Evolutionary conservation across 805 yeast species (phyloP).

Genomic region (Ogataea sp.): DNA sequence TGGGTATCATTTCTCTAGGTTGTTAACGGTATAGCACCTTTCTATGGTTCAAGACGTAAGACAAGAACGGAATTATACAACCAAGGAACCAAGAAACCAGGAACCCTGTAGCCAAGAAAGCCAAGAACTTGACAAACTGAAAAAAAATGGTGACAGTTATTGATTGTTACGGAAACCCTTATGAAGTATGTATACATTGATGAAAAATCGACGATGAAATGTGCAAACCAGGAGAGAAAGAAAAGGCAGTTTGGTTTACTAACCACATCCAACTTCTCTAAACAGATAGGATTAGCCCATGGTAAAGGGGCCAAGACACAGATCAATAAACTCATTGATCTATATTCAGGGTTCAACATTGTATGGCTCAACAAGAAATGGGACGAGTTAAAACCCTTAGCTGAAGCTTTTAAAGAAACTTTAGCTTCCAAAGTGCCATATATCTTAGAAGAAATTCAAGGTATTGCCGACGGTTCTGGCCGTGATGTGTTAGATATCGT

Average conservation of each 20-base stretch:
- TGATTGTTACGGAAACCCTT: slow-evolving; percentile 8
- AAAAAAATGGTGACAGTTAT: slow-evolving; percentile 4
- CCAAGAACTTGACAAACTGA: no score
- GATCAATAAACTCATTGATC: slow-evolving; percentile 1
- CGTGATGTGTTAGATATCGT: slow-evolving; percentile 5
- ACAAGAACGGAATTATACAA: no score
- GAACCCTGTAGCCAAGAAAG: no score
- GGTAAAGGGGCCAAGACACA: slow-evolving; percentile 4
- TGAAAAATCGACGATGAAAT: no score
- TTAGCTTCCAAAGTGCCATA: slow-evolving; percentile 2
- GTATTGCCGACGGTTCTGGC: slow-evolving; percentile 6
- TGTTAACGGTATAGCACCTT: no score
- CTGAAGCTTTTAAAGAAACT: slow-evolving; percentile 2
- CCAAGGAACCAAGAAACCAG: no score
- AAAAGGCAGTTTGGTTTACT: no score
- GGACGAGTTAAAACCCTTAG: slow-evolving; percentile 3
- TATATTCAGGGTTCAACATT: slow-evolving; percentile 1
- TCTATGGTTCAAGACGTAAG: no score
- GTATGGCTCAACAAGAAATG: slow-evolving; percentile 5
- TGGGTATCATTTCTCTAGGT: no score
- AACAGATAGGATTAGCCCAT: slow-evolving; percentile 7
- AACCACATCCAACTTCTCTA: neutral
- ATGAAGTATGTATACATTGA: slow-evolving; percentile 3
- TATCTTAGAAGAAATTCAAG: slow-evolving; percentile 6
- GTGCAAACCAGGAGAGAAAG: neutral